Percentiles rank a stretch among this genome's conserved stretches.
These are phyloP conservation scores for Wickerhamomyces bovis DNA, from an alignment of 805 yeast species.

Conservation along the genomic window DNA sequence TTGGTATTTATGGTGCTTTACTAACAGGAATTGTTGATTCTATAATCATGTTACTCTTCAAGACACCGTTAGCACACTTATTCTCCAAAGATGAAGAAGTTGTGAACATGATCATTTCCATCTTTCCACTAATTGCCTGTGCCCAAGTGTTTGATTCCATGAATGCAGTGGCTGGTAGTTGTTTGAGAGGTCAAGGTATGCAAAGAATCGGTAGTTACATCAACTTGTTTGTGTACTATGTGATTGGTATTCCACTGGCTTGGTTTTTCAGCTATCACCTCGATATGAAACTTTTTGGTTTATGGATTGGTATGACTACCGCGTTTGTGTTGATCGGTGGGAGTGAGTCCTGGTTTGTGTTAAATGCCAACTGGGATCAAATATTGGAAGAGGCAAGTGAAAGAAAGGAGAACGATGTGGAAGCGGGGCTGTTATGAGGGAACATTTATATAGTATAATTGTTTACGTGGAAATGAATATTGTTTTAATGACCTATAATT, in stretches of 20 bases:
- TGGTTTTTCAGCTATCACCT: conserved; percentile 46
- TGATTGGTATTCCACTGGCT: conserved; percentile 67
- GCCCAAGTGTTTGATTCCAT: conserved; percentile 67
- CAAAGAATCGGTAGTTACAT: conserved; percentile 72
- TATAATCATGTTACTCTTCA: conserved; percentile 39
- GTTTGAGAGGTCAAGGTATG: conserved; percentile 80
- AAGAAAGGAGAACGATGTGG: conserved; percentile 25
- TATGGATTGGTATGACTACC: conserved; percentile 73
- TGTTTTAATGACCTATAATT: neutral
- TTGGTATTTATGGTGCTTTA: conserved; percentile 38
- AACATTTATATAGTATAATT: neutral
- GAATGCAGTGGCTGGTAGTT: conserved; percentile 73
- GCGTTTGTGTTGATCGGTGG: conserved; percentile 46
- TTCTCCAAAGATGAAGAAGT: conserved; percentile 62
- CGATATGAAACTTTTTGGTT: conserved; percentile 48
- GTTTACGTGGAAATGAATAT: neutral
- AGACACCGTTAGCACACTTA: conserved; percentile 44
- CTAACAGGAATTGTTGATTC: conserved; percentile 47
- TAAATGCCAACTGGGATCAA: conserved; percentile 45
- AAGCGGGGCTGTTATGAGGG: neutral
- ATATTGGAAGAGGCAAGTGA: conserved; percentile 40
- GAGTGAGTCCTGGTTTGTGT: conserved; percentile 42
- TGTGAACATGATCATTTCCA: conserved; percentile 41
- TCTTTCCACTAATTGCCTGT: conserved; percentile 57
- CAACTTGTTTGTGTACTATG: conserved; percentile 63